Evolutionary conservation across 176 grass and related monocot genomes (phyloP).

Genomic region (Phragmites australis): DNA sequence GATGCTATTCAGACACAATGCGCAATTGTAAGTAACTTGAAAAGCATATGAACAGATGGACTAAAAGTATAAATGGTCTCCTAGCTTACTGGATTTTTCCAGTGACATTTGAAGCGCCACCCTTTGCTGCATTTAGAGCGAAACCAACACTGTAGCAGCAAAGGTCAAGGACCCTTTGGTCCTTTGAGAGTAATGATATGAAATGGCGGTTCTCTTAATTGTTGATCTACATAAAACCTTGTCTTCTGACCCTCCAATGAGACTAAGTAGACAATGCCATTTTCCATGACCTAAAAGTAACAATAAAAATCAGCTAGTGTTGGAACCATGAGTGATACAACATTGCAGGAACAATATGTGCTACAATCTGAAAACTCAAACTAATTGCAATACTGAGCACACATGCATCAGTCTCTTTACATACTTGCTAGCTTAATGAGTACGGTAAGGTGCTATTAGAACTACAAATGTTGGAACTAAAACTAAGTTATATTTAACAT

Average conservation of each 20-base stretch:
- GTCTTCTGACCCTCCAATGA: conserved; percentile 95
- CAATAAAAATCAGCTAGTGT: neutral
- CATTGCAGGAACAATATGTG: neutral
- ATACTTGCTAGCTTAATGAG: neutral
- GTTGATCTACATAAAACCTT: conserved; percentile 96
- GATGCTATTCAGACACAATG: too few relatives aligned
- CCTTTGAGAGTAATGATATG: conserved; percentile 72
- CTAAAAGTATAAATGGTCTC: conserved; percentile 32
- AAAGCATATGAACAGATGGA: conserved; percentile 21
- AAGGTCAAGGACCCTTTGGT: conserved; percentile 75
- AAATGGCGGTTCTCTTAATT: conserved; percentile 76
- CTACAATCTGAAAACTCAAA: conserved; percentile 6
- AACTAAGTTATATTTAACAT: conserved; percentile 1
- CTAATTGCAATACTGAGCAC: neutral
- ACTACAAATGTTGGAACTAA: neutral
- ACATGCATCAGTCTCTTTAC: conserved; percentile 5
- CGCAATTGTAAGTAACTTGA: too few relatives aligned
- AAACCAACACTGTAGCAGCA: conserved; percentile 94
- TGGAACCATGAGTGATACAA: neutral
- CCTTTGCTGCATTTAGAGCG: conserved; percentile 69
- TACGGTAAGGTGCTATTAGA: neutral
- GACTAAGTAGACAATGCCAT: conserved; percentile 72
- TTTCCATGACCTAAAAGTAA: conserved; percentile 72
- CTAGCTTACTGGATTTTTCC: conserved; percentile 68
- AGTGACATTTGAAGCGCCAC: conserved; percentile 74